Percentiles rank a stretch among this genome's conserved stretches.
These are phyloP conservation scores for Aspergillus leporis DNA, from an alignment of 495 filamentous ascomycete species.

Conservation along the genomic window DNA sequence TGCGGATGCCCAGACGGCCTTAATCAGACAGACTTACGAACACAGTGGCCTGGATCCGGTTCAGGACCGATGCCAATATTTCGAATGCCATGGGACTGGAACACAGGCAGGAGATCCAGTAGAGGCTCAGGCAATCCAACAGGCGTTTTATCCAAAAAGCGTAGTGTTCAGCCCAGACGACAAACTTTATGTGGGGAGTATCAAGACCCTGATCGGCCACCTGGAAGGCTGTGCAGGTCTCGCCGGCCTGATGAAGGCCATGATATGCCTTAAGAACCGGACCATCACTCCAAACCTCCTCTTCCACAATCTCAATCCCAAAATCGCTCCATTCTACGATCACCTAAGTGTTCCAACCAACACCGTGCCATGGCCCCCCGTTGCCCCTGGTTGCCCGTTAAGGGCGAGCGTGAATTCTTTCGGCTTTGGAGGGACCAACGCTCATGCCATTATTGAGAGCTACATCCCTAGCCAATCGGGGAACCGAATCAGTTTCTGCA, in stretches of 20 bases:
- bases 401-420: slow-evolving; percentile 43
- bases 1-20: slow-evolving; percentile 47
- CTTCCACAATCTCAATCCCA: slow-evolving; percentile 47
- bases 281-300: slow-evolving; percentile 55
- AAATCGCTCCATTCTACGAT: slow-evolving; percentile 38
- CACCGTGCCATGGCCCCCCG: slow-evolving; percentile 21
- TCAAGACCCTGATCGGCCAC: slow-evolving; percentile 55
- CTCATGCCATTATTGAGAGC: slow-evolving; percentile 56
- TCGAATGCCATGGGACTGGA: slow-evolving; percentile 47
- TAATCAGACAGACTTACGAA: slow-evolving; percentile 48
- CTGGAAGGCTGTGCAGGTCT: slow-evolving; percentile 54
- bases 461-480: not conserved
- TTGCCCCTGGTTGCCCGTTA: slow-evolving; percentile 19
- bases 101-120: slow-evolving; percentile 60
- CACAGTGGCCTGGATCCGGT: slow-evolving; percentile 33
- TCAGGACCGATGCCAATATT: slow-evolving; percentile 8
- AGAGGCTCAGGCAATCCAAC: slow-evolving; percentile 54
- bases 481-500: not conserved
- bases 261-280: slow-evolving; percentile 44
- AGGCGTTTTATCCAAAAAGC: slow-evolving; percentile 37
- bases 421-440: slow-evolving; percentile 65
- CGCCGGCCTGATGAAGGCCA: slow-evolving; percentile 56
- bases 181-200: slow-evolving; percentile 45
- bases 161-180: slow-evolving; percentile 19
- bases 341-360: slow-evolving; percentile 45